phyloP scores from a whole-genome alignment of 768 basidiomycete species.

The Tylopilus rubrobrunneus region DNA sequence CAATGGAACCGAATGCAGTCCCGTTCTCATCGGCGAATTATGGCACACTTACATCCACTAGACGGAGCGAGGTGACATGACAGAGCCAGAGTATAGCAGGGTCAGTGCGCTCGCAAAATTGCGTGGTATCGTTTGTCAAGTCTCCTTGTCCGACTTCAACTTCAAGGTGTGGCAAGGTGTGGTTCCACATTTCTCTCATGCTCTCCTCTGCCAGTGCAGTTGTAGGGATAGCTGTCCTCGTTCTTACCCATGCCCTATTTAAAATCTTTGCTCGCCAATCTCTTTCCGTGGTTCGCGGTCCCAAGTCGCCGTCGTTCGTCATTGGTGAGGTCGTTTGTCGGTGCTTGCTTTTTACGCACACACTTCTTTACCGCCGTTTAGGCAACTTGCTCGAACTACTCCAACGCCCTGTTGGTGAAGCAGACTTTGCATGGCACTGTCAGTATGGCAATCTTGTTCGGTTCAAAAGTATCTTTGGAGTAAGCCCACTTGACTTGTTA shows the following conservation, averaged over 20 bases:
- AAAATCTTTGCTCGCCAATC: conserved; percentile 9
- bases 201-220: background rate
- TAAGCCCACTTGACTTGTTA: background rate
- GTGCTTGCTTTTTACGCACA: background rate
- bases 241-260: background rate
- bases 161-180: too few relatives aligned
- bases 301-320: conserved; percentile 16
- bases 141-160: too few relatives aligned
- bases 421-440: conserved; percentile 30
- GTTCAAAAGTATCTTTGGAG: conserved; percentile 22
- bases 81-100: too few relatives aligned
- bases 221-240: background rate
- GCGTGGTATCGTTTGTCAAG: too few relatives aligned
- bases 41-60: too few relatives aligned
- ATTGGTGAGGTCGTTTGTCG: conserved; percentile 8
- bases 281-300: conserved; percentile 13
- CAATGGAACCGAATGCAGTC: too few relatives aligned
- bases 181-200: too few relatives aligned
- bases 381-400: conserved; percentile 25
- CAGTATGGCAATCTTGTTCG: conserved; percentile 26
- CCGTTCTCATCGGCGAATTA: too few relatives aligned
- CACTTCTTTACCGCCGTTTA: background rate
- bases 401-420: conserved; percentile 23
- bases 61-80: too few relatives aligned
- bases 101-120: too few relatives aligned